A percentile compares a stretch with the other conserved stretches of the same genome.
Evolutionary conservation across 805 yeast species (phyloP).

Genomic region (Yarrowia sp.): DNA sequence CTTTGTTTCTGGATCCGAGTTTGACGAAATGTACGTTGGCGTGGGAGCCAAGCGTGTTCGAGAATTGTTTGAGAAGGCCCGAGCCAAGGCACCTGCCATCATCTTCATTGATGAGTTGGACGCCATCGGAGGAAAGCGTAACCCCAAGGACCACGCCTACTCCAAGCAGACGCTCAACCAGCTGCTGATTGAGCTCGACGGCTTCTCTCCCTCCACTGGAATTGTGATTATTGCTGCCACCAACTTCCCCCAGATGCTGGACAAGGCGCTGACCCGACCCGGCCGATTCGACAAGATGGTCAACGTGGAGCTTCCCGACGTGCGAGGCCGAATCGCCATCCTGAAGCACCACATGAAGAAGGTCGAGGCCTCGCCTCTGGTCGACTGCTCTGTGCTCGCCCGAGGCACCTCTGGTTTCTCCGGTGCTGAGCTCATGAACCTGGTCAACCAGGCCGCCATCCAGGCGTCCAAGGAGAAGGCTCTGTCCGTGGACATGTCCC

Average conservation of each 20-base stretch:
- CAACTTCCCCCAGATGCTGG: conserved; percentile 94
- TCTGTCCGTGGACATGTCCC: conserved; percentile 80
- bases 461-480: conserved; percentile 93
- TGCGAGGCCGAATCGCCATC: conserved; percentile 93
- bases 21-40: conserved; percentile 97
- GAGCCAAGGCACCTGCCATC: conserved; percentile 94
- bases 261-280: conserved; percentile 96
- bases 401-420: conserved; percentile 97
- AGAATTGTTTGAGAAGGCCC: conserved; percentile 87
- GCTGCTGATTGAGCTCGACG: conserved; percentile 92
- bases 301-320: conserved; percentile 94
- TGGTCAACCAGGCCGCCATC: conserved; percentile 97
- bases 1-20: conserved; percentile 97
- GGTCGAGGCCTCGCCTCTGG: conserved; percentile 78
- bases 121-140: conserved; percentile 97
- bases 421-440: conserved; percentile 96
- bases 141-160: conserved; percentile 96
- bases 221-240: conserved; percentile 97
- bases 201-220: conserved; percentile 82
- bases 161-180: conserved; percentile 97
- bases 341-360: conserved; percentile 87
- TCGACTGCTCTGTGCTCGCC: conserved; percentile 86
- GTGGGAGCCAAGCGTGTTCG: conserved; percentile 98
- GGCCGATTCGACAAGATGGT: conserved; percentile 97
- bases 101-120: conserved; percentile 96